These are phyloP conservation scores for Oxyria digyna DNA, from an alignment of 148 eudicot genomes.

Conservation along the genomic window DNA sequence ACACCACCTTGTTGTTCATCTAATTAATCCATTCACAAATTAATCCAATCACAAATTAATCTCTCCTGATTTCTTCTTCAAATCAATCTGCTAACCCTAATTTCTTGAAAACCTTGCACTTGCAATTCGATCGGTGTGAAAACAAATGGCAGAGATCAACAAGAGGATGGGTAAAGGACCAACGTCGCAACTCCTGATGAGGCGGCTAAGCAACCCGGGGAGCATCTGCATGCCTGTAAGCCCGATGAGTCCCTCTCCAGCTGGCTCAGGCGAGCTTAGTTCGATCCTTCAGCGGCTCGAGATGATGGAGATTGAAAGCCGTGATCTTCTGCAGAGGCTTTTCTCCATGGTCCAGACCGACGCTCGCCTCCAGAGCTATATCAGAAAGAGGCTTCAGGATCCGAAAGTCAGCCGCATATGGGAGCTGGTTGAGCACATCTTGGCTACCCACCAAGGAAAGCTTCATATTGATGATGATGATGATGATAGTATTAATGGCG, in stretches of 20 bases:
- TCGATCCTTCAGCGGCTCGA: conserved; percentile 1
- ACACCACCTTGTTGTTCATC: too few species aligned
- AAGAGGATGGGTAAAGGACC: not conserved
- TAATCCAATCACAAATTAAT: too few species aligned
- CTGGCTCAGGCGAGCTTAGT: not conserved
- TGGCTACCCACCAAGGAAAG: conserved; percentile 1
- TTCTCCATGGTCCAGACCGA: conserved; percentile 8
- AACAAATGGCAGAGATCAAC: not conserved
- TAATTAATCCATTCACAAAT: too few species aligned
- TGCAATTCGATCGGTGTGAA: too few species aligned
- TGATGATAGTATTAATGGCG: not conserved
- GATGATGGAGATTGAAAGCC: conserved; percentile 1
- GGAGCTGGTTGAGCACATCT: conserved; percentile 9
- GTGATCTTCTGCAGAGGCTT: not conserved
- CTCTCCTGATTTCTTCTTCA: too few species aligned
- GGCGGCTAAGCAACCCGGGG: not conserved
- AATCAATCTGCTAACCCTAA: too few species aligned
- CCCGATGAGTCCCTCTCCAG: conserved; percentile 10
- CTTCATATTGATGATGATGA: not conserved
- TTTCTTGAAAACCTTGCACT: too few species aligned
- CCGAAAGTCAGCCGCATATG: conserved; percentile 7
- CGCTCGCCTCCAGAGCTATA: conserved; percentile 3
- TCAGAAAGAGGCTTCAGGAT: not conserved
- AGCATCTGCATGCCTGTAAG: not conserved
- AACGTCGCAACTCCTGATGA: not conserved